phyloP scores from a whole-genome alignment of 192 early-diverging fungal species.

The Podila horticola region DNA sequence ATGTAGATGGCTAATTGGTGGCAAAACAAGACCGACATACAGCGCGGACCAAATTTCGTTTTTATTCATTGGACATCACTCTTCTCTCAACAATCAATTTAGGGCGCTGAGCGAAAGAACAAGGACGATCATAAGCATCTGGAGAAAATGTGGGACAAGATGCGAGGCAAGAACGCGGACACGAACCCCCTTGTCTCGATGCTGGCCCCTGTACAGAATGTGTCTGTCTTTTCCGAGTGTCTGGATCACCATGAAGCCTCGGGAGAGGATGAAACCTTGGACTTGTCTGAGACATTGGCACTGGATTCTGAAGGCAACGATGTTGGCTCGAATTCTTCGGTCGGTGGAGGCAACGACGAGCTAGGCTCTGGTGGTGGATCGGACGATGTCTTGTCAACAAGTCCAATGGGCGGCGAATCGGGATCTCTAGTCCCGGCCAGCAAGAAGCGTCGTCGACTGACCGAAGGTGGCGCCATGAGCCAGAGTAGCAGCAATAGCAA shows the following conservation, averaged over 20 bases:
- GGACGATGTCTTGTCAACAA: neutral
- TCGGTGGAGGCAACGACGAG: constrained; percentile 3
- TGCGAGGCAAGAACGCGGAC: constrained; percentile 52
- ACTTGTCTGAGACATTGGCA: constrained; percentile 56
- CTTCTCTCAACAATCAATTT: constrained; percentile 3
- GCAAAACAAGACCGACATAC: no score
- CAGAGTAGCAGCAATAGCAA: constrained; percentile 30
- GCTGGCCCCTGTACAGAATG: constrained; percentile 52
- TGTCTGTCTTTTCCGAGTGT: constrained; percentile 40
- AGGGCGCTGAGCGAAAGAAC: constrained; percentile 81
- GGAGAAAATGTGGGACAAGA: constrained; percentile 73
- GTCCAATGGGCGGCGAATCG: neutral
- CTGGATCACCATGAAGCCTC: constrained; percentile 54
- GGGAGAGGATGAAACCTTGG: constrained; percentile 62
- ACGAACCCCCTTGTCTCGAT: constrained; percentile 49
- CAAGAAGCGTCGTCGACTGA: constrained; percentile 20
- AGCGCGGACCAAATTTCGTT: neutral
- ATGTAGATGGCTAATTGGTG: no score
- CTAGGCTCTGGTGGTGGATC: neutral
- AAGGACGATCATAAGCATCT: constrained; percentile 82
- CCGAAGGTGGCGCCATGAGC: constrained; percentile 11
- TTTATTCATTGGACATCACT: neutral
- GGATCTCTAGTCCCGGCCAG: constrained; percentile 20
- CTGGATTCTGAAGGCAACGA: constrained; percentile 25
- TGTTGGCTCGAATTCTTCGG: neutral